Evolutionary conservation across 2,329 filamentous ascomycete species (phyloP).

Genomic region (Fusarium metavorans): DNA sequence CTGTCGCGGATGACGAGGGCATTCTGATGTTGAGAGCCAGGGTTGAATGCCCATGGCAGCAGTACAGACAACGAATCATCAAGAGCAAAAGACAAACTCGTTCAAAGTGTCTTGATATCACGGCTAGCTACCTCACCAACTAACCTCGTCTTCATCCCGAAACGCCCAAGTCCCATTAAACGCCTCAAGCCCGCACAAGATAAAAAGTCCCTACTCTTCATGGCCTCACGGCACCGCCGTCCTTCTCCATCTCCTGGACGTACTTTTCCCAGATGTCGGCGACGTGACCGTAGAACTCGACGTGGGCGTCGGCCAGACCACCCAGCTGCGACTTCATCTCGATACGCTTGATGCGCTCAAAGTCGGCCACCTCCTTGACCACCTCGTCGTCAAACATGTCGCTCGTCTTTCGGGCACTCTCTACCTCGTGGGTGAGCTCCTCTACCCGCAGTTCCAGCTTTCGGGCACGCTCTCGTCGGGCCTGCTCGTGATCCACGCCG

Average conservation of each 20-base stretch:
- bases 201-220: not conserved
- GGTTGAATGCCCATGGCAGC: not conserved
- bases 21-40: not conserved
- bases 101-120: conserved; percentile 7
- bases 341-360: conserved; percentile 94
- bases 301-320: conserved; percentile 84
- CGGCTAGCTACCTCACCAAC: conserved; percentile 12
- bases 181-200: conserved; percentile 12
- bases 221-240: conserved; percentile 58
- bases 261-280: conserved; percentile 90
- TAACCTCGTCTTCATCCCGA: conserved; percentile 23
- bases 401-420: conserved; percentile 85
- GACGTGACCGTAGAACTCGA: conserved; percentile 85
- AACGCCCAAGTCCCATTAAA: conserved; percentile 40
- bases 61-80: not conserved
- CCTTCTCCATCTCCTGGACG: conserved; percentile 85
- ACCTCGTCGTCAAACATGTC: conserved; percentile 98
- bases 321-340: conserved; percentile 93
- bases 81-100: not conserved
- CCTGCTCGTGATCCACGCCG: conserved; percentile 95
- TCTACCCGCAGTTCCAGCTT: conserved; percentile 95
- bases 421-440: conserved; percentile 89
- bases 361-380: conserved; percentile 90
- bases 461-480: conserved; percentile 85
- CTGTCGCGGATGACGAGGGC: not conserved